These are phyloP conservation scores for Blastomyces silverae DNA, from an alignment of 2,329 filamentous ascomycete genomes.

Conservation along the genomic window DNA sequence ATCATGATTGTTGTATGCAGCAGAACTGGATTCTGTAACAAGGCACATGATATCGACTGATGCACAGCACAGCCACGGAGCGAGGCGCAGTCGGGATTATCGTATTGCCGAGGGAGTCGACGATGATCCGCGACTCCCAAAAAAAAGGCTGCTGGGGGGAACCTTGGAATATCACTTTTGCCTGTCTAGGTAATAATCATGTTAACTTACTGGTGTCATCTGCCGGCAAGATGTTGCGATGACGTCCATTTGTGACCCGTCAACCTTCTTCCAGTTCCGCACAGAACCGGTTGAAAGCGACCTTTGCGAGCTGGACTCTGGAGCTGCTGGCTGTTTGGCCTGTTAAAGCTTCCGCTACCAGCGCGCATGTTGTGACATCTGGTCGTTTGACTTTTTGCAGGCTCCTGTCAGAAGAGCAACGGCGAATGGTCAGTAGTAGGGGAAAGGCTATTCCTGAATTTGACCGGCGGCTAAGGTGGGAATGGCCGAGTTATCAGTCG, in stretches of 20 bases:
- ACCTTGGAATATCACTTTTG: no score
- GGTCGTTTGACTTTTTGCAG: slow-evolving; percentile 6
- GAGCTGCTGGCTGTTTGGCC: not conserved
- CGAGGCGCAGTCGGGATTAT: slow-evolving; percentile 11
- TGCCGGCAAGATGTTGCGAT: not conserved
- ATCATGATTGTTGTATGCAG: no score
- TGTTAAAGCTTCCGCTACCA: not conserved
- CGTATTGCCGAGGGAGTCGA: not conserved
- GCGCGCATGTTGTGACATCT: not conserved
- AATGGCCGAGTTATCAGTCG: not conserved
- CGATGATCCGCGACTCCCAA: no score
- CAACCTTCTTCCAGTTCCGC: not conserved
- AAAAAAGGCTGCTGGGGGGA: no score
- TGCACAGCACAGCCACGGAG: slow-evolving; percentile 3
- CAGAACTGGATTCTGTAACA: no score
- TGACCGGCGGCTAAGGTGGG: not conserved
- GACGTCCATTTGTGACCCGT: not conserved
- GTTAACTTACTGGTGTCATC: not conserved
- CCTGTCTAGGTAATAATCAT: no score
- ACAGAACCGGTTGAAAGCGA: slow-evolving; percentile 8
- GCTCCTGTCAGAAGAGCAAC: not conserved
- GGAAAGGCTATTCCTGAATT: not conserved
- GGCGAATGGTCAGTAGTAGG: not conserved
- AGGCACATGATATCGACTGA: not conserved
- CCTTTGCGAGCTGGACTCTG: slow-evolving; percentile 1